Evolutionary conservation across 352 stramenopile genomes (phyloP).

Genomic region (Poterioochromonas sp.): DNA sequence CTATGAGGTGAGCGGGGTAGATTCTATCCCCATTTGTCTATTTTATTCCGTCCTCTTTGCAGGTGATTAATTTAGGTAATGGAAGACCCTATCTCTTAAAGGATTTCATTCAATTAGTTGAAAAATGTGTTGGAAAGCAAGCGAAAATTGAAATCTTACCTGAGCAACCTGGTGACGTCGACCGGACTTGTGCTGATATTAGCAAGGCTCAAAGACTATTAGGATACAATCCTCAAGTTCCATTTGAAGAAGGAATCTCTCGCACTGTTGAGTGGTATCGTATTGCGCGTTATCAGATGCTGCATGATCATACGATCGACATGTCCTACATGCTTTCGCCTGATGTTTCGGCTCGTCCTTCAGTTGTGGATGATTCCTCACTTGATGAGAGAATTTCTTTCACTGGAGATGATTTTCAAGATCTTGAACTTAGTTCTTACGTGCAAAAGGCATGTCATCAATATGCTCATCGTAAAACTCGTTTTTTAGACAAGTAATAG

Average conservation of each 20-base stretch:
- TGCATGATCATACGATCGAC: background rate
- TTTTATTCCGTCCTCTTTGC: no score
- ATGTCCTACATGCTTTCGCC: no score
- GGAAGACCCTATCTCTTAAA: constrained; percentile 75
- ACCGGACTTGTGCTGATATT: constrained; percentile 86
- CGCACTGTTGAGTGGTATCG: constrained; percentile 85
- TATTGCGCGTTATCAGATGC: background rate
- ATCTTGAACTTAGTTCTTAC: constrained; percentile 3
- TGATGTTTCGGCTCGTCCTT: no score
- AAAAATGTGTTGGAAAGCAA: constrained; percentile 80
- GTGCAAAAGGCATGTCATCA: background rate
- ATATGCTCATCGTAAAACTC: background rate
- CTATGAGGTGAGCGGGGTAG: no score
- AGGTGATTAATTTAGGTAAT: constrained; percentile 82
- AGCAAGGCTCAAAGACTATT: constrained; percentile 83
- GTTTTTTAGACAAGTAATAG: no score
- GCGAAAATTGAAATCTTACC: constrained; percentile 83
- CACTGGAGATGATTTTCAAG: no score
- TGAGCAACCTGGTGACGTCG: constrained; percentile 90
- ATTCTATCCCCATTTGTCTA: constrained; percentile 69
- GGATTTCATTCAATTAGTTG: constrained; percentile 88
- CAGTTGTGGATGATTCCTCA: no score
- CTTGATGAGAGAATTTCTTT: no score
- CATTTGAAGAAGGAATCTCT: constrained; percentile 79
- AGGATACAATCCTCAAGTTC: constrained; percentile 83